A percentile compares a stretch with the other conserved stretches of the same genome.
phyloP scores from a whole-genome alignment of 2,329 filamentous ascomycete species.

The Neodidymelliopsis sp. region DNA sequence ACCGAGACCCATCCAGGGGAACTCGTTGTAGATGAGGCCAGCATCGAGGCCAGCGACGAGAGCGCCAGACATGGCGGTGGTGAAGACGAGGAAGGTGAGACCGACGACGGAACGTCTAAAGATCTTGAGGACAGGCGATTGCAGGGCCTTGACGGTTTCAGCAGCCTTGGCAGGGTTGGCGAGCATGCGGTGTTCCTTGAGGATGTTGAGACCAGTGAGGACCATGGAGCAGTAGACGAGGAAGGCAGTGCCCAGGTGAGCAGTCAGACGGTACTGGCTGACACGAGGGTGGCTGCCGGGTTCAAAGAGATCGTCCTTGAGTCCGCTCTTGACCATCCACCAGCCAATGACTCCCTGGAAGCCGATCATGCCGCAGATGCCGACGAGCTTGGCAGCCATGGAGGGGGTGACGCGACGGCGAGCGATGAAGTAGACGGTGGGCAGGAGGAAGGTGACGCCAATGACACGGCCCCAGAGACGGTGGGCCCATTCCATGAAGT shows the following conservation, averaged over 20 bases:
- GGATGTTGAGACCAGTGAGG: constrained; percentile 81
- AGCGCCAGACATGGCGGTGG: constrained; percentile 90
- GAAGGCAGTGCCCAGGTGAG: constrained; percentile 90
- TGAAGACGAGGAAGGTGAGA: constrained; percentile 79
- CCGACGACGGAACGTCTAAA: constrained; percentile 78
- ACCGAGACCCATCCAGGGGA: constrained; percentile 91
- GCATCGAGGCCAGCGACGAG: constrained; percentile 95
- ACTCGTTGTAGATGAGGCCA: constrained; percentile 98
- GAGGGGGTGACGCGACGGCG: constrained; percentile 77
- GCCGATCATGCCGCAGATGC: constrained; percentile 88
- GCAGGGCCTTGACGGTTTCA: constrained; percentile 67
- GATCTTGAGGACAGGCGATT: constrained; percentile 68
- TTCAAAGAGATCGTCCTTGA: constrained; percentile 95
- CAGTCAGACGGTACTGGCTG: constrained; percentile 89
- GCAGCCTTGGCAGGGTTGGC: constrained; percentile 69
- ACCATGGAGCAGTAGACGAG: constrained; percentile 95
- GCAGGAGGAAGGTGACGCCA: constrained; percentile 86
- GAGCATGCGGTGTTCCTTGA: constrained; percentile 78
- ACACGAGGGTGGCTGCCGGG: constrained; percentile 90
- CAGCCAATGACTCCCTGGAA: constrained; percentile 96
- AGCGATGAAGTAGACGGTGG: constrained; percentile 86
- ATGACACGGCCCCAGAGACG: constrained; percentile 93
- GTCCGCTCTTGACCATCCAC: constrained; percentile 99
- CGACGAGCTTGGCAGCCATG: constrained; percentile 79
- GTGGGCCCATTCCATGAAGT: constrained; percentile 99